Conservation (phyloP, 2,329 filamentous ascomycete species). For the Colletotrichum musicola region DNA sequence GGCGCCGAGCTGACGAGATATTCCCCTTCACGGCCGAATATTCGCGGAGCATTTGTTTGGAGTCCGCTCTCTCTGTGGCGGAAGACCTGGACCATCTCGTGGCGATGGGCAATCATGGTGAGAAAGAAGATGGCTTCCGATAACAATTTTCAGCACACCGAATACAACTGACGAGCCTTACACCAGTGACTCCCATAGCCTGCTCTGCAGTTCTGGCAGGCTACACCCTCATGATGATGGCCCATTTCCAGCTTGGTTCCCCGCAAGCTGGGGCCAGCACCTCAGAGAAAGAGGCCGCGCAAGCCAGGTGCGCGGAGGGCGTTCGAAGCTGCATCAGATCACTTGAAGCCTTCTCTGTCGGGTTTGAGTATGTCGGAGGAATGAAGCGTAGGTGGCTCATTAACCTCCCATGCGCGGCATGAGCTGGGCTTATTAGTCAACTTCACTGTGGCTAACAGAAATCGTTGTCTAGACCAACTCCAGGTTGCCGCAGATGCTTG, state of each 20-base stretch:
- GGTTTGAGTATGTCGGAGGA: too few relatives aligned
- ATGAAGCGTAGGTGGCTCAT: too few relatives aligned
- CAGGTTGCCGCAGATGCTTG: too few relatives aligned
- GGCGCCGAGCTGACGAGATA: background rate
- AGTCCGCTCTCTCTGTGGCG: background rate
- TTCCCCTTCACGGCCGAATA: background rate
- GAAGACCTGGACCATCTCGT: background rate
- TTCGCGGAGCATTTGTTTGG: background rate
- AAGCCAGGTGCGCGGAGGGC: too few relatives aligned
- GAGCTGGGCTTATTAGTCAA: too few relatives aligned
- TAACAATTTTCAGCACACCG: too few relatives aligned
- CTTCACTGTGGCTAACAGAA: too few relatives aligned
- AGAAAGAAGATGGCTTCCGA: background rate
- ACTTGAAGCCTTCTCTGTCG: too few relatives aligned
- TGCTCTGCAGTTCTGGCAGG: slow-evolving; percentile 5
- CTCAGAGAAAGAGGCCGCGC: too few relatives aligned
- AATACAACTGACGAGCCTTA: background rate
- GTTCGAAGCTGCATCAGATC: too few relatives aligned
- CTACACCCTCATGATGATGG: slow-evolving; percentile 7
- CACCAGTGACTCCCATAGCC: background rate
- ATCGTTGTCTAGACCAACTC: too few relatives aligned
- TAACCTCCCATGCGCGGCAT: too few relatives aligned
- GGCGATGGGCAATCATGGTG: background rate
- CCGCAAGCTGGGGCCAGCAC: background rate
- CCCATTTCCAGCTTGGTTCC: background rate